Percentiles rank a stretch among this genome's conserved stretches.
phyloP scores from a whole-genome alignment of 2,329 filamentous ascomycete species.

The Scedosporium aurantiacum region DNA sequence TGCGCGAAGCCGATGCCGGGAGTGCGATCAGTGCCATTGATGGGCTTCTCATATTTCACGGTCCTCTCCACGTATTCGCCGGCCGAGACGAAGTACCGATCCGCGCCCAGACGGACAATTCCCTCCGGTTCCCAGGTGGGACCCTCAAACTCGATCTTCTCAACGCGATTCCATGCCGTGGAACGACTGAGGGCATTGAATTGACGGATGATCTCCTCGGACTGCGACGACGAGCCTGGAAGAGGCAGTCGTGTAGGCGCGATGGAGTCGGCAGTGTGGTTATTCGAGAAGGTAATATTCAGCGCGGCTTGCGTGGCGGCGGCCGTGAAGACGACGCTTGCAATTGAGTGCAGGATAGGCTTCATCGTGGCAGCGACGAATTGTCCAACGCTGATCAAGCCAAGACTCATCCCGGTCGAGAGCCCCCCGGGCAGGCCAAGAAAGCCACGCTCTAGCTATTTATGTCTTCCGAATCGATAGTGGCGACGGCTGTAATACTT shows the following conservation, averaged over 20 bases:
- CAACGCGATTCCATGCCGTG: conserved; percentile 30
- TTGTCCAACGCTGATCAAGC: background rate
- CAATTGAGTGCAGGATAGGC: background rate
- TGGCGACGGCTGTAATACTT: background rate
- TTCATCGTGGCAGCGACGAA: background rate
- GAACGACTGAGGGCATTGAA: conserved; percentile 25
- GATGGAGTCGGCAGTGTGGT: conserved; percentile 18
- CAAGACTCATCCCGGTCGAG: background rate
- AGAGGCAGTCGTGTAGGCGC: conserved; percentile 22
- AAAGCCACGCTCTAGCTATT: background rate
- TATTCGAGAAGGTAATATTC: conserved; percentile 20
- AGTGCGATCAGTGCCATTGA: conserved; percentile 39
- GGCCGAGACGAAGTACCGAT: conserved; percentile 32
- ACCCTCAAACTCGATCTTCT: conserved; percentile 29
- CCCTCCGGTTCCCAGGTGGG: conserved; percentile 38
- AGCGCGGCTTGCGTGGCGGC: conserved; percentile 9
- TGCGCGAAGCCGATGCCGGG: conserved; percentile 32
- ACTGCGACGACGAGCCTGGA: conserved; percentile 22
- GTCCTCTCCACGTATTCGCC: conserved; percentile 27
- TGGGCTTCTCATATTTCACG: conserved; percentile 23
- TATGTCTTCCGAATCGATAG: background rate
- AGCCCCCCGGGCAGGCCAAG: background rate
- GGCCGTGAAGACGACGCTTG: background rate
- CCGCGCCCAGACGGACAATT: conserved; percentile 28
- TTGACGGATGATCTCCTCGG: conserved; percentile 23